phyloP scores from a whole-genome alignment of 164 flowering plant genomes.

The Liquidambar formosana region DNA sequence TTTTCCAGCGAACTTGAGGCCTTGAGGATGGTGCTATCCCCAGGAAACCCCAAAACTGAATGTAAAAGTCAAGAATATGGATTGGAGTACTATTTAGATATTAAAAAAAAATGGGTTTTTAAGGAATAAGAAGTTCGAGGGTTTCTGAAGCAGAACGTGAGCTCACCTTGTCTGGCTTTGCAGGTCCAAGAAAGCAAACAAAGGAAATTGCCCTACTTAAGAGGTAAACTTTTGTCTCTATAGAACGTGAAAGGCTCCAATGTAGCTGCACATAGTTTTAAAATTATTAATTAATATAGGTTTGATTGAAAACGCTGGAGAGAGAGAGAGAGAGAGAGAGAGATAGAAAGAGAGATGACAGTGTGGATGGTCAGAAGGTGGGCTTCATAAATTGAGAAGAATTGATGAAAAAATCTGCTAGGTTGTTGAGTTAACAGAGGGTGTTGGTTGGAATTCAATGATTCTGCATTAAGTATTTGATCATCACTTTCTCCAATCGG shows the following conservation, averaged over 20 bases:
- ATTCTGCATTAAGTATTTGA: conserved; percentile 17
- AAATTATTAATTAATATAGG: no score
- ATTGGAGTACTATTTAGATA: conserved; percentile 1
- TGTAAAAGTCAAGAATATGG: conserved; percentile 3
- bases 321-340: conserved; percentile 10
- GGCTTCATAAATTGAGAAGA: conserved; percentile 25
- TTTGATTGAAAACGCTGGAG: no score
- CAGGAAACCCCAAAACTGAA: conserved; percentile 13
- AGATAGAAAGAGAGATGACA: conserved; percentile 13
- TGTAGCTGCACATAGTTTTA: neutral
- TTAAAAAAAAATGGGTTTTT: conserved; percentile 5
- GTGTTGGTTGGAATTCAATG: conserved; percentile 41
- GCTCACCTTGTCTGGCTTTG: conserved; percentile 30
- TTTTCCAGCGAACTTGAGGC: neutral
- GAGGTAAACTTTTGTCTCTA: conserved; percentile 30
- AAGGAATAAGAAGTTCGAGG: neutral
- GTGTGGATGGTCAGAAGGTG: conserved; percentile 13
- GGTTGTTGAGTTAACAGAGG: conserved; percentile 31
- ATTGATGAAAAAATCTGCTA: conserved; percentile 9
- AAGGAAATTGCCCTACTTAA: conserved; percentile 18
- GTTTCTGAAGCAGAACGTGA: conserved; percentile 16
- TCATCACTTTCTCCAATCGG: conserved; percentile 4
- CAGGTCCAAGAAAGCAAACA: conserved; percentile 27
- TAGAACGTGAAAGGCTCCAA: conserved; percentile 16
- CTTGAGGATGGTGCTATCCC: neutral